Evolutionary conservation across 2,329 filamentous ascomycete genomes (phyloP).

Genomic region (Aspergillus sp.): DNA sequence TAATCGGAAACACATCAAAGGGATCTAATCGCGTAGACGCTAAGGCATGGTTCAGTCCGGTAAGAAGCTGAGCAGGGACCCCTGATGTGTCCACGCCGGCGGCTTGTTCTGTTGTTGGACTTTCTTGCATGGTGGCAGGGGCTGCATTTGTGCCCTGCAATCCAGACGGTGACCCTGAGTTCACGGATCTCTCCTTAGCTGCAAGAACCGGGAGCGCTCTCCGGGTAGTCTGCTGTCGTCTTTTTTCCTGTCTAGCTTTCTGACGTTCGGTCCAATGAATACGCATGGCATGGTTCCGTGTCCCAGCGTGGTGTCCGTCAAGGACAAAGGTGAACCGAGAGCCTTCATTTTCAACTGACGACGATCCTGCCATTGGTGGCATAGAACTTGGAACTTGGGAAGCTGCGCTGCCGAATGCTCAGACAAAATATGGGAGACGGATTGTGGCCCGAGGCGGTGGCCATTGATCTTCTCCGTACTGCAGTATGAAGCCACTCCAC

Average conservation of each 20-base stretch:
- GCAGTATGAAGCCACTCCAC: too few species aligned
- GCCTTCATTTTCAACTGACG: background rate
- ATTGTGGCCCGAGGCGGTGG: too few species aligned
- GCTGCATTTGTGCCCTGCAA: background rate
- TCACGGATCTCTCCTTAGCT: slow-evolving; percentile 2
- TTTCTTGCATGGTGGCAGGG: background rate
- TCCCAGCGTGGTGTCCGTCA: slow-evolving; percentile 11
- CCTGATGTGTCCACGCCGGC: background rate
- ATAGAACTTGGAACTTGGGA: too few species aligned
- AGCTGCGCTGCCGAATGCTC: too few species aligned
- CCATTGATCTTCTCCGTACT: too few species aligned
- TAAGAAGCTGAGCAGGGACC: slow-evolving; percentile 12
- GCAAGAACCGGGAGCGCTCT: slow-evolving; percentile 1
- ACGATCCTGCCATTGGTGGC: background rate
- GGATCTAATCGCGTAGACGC: slow-evolving; percentile 24
- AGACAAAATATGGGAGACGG: too few species aligned
- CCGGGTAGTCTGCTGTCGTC: background rate
- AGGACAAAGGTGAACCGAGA: slow-evolving; percentile 19
- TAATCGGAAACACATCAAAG: slow-evolving; percentile 31
- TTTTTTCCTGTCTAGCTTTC: slow-evolving; percentile 8
- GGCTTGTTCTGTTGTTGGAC: background rate
- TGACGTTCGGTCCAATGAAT: slow-evolving; percentile 31
- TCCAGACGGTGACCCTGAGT: background rate
- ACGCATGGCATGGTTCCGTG: slow-evolving; percentile 33
- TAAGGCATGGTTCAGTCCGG: slow-evolving; percentile 25